Percentiles rank a stretch among this genome's conserved stretches.
phyloP scores from a whole-genome alignment of 2,329 filamentous ascomycete genomes.

The Venturia asperata region DNA sequence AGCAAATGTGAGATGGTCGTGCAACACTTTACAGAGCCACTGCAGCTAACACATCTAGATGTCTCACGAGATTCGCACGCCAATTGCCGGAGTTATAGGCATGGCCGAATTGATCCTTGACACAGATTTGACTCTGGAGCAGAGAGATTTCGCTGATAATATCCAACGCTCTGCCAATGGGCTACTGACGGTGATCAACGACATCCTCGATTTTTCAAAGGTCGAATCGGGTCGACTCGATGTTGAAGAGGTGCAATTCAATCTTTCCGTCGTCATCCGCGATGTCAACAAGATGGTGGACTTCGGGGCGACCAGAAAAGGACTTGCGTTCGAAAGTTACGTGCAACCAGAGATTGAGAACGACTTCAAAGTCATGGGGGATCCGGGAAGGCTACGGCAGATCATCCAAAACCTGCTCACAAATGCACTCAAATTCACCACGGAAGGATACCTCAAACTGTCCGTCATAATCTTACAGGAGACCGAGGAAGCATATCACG shows the following conservation, averaged over 20 bases:
- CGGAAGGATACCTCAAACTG: slow-evolving; percentile 45
- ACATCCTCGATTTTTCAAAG: slow-evolving; percentile 86
- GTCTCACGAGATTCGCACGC: slow-evolving; percentile 73
- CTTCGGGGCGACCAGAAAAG: slow-evolving; percentile 75
- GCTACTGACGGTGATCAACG: slow-evolving; percentile 79
- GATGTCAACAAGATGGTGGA: slow-evolving; percentile 84
- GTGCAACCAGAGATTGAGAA: slow-evolving; percentile 56
- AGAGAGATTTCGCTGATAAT: slow-evolving; percentile 67
- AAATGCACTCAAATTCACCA: slow-evolving; percentile 37
- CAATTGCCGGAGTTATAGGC: slow-evolving; percentile 72
- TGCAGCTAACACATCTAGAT: slow-evolving; percentile 49
- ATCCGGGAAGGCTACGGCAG: slow-evolving; percentile 75
- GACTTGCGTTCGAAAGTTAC: slow-evolving; percentile 62
- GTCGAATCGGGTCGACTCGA: slow-evolving; percentile 71
- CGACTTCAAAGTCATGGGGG: slow-evolving; percentile 74
- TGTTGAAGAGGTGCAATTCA: slow-evolving; percentile 75
- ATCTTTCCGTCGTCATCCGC: slow-evolving; percentile 62
- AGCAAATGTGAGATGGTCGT: slow-evolving; percentile 45
- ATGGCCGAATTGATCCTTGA: slow-evolving; percentile 70
- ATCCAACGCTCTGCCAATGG: slow-evolving; percentile 75
- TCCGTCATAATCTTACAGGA: slow-evolving; percentile 58
- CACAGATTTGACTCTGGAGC: slow-evolving; percentile 60
- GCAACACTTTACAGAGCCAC: slow-evolving; percentile 20
- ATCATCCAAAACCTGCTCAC: slow-evolving; percentile 75
- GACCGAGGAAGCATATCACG: slow-evolving; percentile 55